Evolutionary conservation across 1,139 yeast species (phyloP).

Genomic region (Taphrina deformans): DNA sequence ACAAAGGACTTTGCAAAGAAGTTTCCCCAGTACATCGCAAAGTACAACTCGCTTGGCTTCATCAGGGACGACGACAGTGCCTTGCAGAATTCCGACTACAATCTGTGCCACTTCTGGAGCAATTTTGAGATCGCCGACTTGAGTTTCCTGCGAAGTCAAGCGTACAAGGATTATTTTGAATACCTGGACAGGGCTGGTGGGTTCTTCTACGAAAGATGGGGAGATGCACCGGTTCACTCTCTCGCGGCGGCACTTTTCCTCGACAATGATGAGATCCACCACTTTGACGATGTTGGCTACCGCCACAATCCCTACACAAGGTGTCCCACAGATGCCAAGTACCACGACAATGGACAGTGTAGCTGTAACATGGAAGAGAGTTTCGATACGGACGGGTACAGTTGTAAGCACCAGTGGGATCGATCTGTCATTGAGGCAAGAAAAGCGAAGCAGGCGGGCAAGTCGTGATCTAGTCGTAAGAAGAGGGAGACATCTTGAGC

Average conservation of each 20-base stretch:
- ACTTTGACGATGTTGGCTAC: conserved; percentile 81
- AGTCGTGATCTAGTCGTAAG: too few relatives aligned
- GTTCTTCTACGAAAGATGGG: conserved; percentile 90
- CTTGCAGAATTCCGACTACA: conserved; percentile 63
- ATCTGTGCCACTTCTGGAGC: conserved; percentile 71
- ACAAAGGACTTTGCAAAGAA: conserved; percentile 65
- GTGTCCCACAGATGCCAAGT: conserved; percentile 64
- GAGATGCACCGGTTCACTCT: conserved; percentile 89
- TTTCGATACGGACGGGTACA: conserved; percentile 40
- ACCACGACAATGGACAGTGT: conserved; percentile 61
- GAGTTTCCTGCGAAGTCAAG: conserved; percentile 64
- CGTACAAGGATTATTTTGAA: conserved; percentile 65
- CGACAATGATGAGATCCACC: conserved; percentile 65
- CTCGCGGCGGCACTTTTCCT: conserved; percentile 78
- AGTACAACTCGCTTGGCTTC: conserved; percentile 54
- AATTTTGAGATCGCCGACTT: conserved; percentile 66
- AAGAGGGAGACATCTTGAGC: too few relatives aligned
- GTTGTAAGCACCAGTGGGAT: conserved; percentile 41
- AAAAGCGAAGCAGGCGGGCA: neutral
- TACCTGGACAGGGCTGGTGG: conserved; percentile 63
- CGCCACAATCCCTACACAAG: conserved; percentile 75
- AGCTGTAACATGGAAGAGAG: conserved; percentile 56
- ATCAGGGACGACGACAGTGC: conserved; percentile 67
- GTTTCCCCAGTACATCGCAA: conserved; percentile 63
- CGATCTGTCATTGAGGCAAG: conserved; percentile 33